A percentile compares a stretch with the other conserved stretches of the same genome.
Evolutionary conservation across 2,329 filamentous ascomycete species (phyloP).

Genomic region (Aspergillus spinulosporus): DNA sequence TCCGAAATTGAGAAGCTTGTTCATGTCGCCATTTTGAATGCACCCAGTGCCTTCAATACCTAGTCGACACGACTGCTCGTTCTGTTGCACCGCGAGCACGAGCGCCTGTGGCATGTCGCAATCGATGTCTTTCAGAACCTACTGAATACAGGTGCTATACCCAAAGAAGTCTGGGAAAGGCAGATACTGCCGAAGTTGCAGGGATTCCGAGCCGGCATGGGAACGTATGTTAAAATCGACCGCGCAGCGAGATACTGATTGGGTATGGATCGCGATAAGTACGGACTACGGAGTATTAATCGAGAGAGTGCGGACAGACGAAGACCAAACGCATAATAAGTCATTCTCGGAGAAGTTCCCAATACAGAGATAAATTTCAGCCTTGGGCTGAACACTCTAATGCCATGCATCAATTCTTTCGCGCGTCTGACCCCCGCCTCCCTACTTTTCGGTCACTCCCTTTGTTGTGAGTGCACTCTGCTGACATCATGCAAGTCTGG

Average conservation of each 20-base stretch:
- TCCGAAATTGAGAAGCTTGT: constrained; percentile 40
- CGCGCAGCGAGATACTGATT: background rate
- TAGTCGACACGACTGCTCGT: constrained; percentile 78
- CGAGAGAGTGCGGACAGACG: constrained; percentile 39
- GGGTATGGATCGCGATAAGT: constrained; percentile 20
- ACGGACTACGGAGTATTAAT: background rate
- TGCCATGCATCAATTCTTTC: constrained; percentile 77
- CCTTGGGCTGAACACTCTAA: constrained; percentile 72
- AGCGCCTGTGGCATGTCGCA: constrained; percentile 80
- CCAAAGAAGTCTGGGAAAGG: constrained; percentile 58
- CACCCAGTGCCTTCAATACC: constrained; percentile 84
- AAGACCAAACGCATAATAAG: constrained; percentile 69
- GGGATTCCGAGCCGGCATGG: constrained; percentile 70
- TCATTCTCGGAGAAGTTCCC: constrained; percentile 67
- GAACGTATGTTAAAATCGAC: constrained; percentile 54
- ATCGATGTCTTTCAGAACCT: constrained; percentile 65
- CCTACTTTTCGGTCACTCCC: background rate
- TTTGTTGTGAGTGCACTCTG: background rate
- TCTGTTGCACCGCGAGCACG: constrained; percentile 78
- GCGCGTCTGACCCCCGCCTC: constrained; percentile 24
- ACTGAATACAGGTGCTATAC: constrained; percentile 56
- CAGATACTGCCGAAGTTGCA: constrained; percentile 49
- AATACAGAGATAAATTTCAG: constrained; percentile 78
- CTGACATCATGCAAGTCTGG: constrained; percentile 58
- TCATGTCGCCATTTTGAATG: constrained; percentile 59